Evolutionary conservation across 139 green algal species (phyloP).

Genomic region (Chlorella ohadii): DNA sequence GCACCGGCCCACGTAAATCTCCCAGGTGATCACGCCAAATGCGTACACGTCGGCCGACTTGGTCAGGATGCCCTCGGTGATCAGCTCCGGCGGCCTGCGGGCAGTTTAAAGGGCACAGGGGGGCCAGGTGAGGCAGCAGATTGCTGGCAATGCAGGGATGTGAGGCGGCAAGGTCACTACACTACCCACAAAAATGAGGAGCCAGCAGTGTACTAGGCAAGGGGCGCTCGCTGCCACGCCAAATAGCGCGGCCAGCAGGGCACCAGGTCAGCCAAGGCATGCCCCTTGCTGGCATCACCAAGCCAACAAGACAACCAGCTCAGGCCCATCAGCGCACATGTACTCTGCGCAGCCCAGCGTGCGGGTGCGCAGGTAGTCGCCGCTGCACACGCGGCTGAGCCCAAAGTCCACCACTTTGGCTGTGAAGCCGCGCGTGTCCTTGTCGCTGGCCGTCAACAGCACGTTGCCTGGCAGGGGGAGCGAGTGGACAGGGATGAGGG

Average conservation of each 20-base stretch:
- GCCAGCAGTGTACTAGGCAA: background rate
- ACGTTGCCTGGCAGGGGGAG: slow-evolving; percentile 37
- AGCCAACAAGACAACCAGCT: too few relatives aligned
- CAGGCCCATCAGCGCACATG: slow-evolving; percentile 18
- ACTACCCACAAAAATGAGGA: background rate
- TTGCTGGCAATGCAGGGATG: too few relatives aligned
- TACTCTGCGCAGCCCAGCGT: slow-evolving; percentile 56
- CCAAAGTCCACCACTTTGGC: slow-evolving; percentile 81
- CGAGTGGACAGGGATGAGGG: too few relatives aligned
- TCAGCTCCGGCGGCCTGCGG: slow-evolving; percentile 48
- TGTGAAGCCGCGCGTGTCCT: slow-evolving; percentile 45
- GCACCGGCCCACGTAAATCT: slow-evolving; percentile 44
- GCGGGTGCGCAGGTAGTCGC: slow-evolving; percentile 40
- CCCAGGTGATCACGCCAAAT: slow-evolving; percentile 58
- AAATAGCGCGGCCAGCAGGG: too few relatives aligned
- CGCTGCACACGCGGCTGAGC: slow-evolving; percentile 60
- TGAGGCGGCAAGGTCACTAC: too few relatives aligned
- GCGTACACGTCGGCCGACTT: slow-evolving; percentile 56
- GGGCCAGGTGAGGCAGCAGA: too few relatives aligned
- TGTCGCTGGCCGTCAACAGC: slow-evolving; percentile 43
- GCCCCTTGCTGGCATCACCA: too few relatives aligned
- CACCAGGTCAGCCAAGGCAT: too few relatives aligned
- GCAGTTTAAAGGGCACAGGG: too few relatives aligned
- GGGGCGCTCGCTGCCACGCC: too few relatives aligned
- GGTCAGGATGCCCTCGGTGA: slow-evolving; percentile 45